Conservation (phyloP, 345 rosid species). For the Diplotaxis tenuifolia region DNA sequence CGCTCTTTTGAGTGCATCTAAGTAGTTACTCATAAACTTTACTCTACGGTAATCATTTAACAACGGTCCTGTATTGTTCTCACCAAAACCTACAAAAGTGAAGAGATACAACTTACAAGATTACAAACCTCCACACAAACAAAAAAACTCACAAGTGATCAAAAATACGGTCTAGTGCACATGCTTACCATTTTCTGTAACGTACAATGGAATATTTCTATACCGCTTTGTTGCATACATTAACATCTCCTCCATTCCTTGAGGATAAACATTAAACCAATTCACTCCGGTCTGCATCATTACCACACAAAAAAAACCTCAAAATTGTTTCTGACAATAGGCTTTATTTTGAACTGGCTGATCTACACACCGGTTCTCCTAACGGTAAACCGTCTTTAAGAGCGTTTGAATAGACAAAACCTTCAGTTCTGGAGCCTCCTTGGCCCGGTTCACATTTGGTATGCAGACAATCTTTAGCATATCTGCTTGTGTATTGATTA, state of each 20-base stretch:
- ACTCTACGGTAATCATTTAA: conserved; percentile 52
- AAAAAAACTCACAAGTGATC: background rate
- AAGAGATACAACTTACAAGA: background rate
- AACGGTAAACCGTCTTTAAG: conserved; percentile 44
- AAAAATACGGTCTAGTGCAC: background rate
- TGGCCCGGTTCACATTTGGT: conserved; percentile 48
- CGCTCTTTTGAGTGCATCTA: conserved; percentile 47
- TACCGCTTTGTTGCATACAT: conserved; percentile 48
- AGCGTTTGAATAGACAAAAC: conserved; percentile 38
- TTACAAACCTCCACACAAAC: background rate
- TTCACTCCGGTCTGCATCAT: no score
- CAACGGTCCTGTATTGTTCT: conserved; percentile 29
- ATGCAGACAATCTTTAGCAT: conserved; percentile 55
- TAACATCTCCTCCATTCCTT: conserved; percentile 51
- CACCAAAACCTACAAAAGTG: conserved; percentile 49
- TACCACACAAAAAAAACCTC: no score
- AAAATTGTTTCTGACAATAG: background rate
- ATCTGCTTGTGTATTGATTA: no score
- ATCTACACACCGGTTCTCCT: conserved; percentile 46
- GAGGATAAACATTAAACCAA: conserved; percentile 50
- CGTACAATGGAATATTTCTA: conserved; percentile 50
- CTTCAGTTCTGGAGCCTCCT: conserved; percentile 56
- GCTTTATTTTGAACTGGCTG: background rate
- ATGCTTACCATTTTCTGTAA: conserved; percentile 59
- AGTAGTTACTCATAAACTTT: conserved; percentile 49